Base-by-base conservation (phyloP, 805 yeast genomes). In the Jamesozyma spencerorum region DNA sequence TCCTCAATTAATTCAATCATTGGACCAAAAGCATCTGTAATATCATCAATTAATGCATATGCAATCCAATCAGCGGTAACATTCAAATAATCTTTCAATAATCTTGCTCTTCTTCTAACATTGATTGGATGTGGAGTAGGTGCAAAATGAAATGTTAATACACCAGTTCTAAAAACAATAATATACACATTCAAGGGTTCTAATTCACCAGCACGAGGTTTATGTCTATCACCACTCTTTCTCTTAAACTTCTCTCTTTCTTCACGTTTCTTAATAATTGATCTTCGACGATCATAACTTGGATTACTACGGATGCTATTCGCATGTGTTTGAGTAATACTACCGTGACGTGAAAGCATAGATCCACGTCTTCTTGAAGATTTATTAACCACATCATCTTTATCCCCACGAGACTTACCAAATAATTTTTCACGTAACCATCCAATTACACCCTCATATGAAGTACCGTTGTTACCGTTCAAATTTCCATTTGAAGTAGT, bases 1-100 rank as follows among this genome's bases (percentile, higher is more conserved):
- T 80, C 86, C 57, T 92, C 97, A 39, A 92, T 88, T 36, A 90
- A 76, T 43, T 85, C 94, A 47, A 92, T 88, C 81, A 92, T 77
- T 2, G 98, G 98, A 1, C 94, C 97, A 68, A 85, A 92, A 0
- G 94, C 94, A 68, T 92, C 98, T 0, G 97, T 90, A 47, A 92
- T 85, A 59, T 92, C 97, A 66, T 92, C 98, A 51, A 92, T 85
- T 47, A 92, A 65, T 0, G 97, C 97, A 63, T 92, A 92, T 1
- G 96, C 90, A 35, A 92, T 81, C 98, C 98, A 92, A 60, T 92
- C 97, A 0, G 97, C 78, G 2, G 90, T 77, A 4, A 92, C 95
- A 2, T 85, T 85, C 46, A 92, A 67, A 55, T 88, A 90, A 58
- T 92, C 98, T 46, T 81, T 72, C 47, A 90, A 69, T 47, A 92